phyloP scores from a whole-genome alignment of 139 green algal species.

The Ettlia oleoabundans region DNA sequence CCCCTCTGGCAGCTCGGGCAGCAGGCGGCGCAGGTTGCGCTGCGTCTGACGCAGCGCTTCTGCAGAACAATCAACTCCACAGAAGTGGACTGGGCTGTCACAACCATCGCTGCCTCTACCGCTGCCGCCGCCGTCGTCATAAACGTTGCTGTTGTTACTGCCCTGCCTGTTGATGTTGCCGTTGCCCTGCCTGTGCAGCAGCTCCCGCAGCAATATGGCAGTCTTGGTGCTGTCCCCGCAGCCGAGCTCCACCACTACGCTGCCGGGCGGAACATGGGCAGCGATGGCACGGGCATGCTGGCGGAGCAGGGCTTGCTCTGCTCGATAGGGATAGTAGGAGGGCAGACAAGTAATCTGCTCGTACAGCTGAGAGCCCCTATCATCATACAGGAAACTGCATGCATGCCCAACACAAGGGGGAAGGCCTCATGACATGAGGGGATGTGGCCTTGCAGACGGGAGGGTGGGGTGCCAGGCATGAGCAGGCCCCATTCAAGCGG shows the following conservation, averaged over 20 bases:
- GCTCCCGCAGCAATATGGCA: slow-evolving; percentile 45
- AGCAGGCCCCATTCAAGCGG: too few relatives aligned
- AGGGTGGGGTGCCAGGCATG: too few relatives aligned
- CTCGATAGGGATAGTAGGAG: slow-evolving; percentile 41
- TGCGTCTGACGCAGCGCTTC: slow-evolving; percentile 54
- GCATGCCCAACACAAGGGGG: too few relatives aligned
- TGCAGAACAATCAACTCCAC: slow-evolving; percentile 64
- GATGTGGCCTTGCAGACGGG: too few relatives aligned
- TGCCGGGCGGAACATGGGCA: slow-evolving; percentile 34
- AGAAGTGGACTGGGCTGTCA: slow-evolving; percentile 57
- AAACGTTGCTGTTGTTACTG: too few relatives aligned
- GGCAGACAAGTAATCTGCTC: slow-evolving; percentile 21
- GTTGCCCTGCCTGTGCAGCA: slow-evolving; percentile 35
- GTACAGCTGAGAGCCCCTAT: slow-evolving; percentile 32
- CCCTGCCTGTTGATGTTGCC: too few relatives aligned
- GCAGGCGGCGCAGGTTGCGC: slow-evolving; percentile 38
- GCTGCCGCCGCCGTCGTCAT: too few relatives aligned
- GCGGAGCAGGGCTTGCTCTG: slow-evolving; percentile 32
- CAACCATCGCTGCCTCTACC: too few relatives aligned
- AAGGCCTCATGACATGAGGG: too few relatives aligned
- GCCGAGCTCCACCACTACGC: slow-evolving; percentile 64
- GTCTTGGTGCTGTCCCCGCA: slow-evolving; percentile 64
- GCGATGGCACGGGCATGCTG: slow-evolving; percentile 51
- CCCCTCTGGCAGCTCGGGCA: slow-evolving; percentile 3
- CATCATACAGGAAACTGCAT: slow-evolving; percentile 45